Evolutionary conservation across 306 rosid genomes (phyloP).

Genomic region (Citrullus colocynthis): DNA sequence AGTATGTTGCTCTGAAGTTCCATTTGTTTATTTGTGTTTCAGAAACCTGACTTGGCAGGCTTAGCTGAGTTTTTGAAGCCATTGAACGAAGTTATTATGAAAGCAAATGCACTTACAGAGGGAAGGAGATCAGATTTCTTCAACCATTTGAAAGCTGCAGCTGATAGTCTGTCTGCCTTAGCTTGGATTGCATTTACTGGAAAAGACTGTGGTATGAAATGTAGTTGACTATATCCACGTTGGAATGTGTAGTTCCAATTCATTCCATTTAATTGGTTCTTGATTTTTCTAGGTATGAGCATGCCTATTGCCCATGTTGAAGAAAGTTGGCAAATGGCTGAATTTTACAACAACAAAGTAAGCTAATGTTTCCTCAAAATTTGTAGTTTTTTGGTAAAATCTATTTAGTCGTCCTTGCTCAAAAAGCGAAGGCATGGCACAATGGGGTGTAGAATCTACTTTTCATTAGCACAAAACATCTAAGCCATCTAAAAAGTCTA

Average conservation of each 20-base stretch:
- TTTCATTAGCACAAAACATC: neutral
- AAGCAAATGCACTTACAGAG: constrained; percentile 56
- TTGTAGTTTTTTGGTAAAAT: constrained; percentile 10
- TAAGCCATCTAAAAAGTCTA: neutral
- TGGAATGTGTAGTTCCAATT: neutral
- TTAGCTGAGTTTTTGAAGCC: constrained; percentile 80
- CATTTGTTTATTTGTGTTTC: constrained; percentile 16
- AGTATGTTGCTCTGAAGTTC: neutral
- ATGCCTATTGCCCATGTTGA: constrained; percentile 97
- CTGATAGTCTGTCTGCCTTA: constrained; percentile 87
- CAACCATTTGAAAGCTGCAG: constrained; percentile 82
- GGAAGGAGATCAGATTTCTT: constrained; percentile 80
- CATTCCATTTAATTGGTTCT: constrained; percentile 11
- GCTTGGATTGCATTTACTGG: constrained; percentile 89
- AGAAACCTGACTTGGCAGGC: constrained; percentile 79
- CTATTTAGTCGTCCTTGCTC: constrained; percentile 1
- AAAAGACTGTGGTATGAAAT: constrained; percentile 71
- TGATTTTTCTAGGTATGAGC: constrained; percentile 69
- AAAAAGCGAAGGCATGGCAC: neutral
- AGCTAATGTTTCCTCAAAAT: constrained; percentile 11
- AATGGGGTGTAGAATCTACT: neutral
- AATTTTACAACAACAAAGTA: constrained; percentile 98
- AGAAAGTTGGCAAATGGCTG: constrained; percentile 99
- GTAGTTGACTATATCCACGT: constrained; percentile 4
- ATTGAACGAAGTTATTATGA: constrained; percentile 50